A percentile compares a stretch with the other conserved stretches of the same genome.
phyloP scores from a whole-genome alignment of 768 basidiomycete species.

The Botryobasidium botryosum region DNA sequence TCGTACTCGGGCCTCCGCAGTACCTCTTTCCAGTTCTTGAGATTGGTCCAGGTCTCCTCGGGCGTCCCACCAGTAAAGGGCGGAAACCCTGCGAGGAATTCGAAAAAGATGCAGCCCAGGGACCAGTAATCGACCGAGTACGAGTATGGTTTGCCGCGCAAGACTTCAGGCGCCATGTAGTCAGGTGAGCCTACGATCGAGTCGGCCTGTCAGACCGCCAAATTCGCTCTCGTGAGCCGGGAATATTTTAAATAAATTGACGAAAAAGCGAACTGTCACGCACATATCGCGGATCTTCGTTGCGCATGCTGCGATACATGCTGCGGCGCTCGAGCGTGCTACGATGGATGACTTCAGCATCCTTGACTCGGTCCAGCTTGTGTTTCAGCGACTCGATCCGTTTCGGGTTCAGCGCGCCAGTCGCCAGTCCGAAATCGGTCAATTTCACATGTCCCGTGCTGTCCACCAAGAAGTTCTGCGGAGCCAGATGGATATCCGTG shows the following conservation, averaged over 20 bases:
- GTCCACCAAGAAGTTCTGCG: conserved; percentile 91
- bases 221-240: background rate
- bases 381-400: conserved; percentile 89
- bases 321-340: conserved; percentile 90
- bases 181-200: conserved; percentile 97
- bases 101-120: conserved; percentile 93
- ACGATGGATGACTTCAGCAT: conserved; percentile 73
- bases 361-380: conserved; percentile 96
- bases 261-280: conserved; percentile 7
- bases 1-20: conserved; percentile 90
- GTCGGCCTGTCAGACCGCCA: conserved; percentile 37
- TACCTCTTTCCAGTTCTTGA: conserved; percentile 94
- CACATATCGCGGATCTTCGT: conserved; percentile 70
- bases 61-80: conserved; percentile 92
- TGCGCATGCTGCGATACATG: conserved; percentile 81
- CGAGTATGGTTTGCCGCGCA: conserved; percentile 86
- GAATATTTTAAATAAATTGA: background rate
- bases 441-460: conserved; percentile 91
- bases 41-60: conserved; percentile 97
- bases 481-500: background rate
- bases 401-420: conserved; percentile 85
- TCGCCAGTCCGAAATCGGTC: conserved; percentile 94
- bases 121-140: conserved; percentile 99
- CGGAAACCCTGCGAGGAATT: conserved; percentile 92
- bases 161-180: conserved; percentile 91